Evolutionary conservation across 75 land plant genomes (phyloP).

Genomic region (Cunninghamia lanceolata): DNA sequence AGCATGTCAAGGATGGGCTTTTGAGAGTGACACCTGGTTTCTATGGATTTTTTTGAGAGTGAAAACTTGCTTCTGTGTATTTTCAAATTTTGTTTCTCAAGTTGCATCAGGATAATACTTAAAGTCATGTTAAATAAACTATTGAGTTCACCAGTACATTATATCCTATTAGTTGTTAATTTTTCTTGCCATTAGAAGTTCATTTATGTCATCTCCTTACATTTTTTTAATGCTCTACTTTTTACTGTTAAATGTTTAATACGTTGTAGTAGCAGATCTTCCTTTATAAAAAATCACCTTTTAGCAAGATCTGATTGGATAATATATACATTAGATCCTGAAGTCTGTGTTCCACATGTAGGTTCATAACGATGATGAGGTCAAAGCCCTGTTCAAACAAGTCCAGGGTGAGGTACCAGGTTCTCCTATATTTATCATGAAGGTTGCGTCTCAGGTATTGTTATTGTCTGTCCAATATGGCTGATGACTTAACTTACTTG

Average conservation of each 20-base stretch:
- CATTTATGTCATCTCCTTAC: background rate
- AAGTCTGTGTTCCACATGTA: constrained; percentile 16
- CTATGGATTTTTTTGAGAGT: background rate
- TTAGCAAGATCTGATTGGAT: background rate
- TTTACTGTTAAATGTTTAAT: background rate
- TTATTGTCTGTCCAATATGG: background rate
- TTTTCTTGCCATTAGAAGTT: background rate
- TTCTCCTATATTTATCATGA: constrained; percentile 98
- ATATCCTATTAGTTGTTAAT: background rate
- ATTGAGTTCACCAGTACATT: background rate
- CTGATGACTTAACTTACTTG: background rate
- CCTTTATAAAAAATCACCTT: background rate
- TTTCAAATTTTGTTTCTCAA: background rate
- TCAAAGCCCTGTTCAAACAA: constrained; percentile 94
- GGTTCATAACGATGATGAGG: constrained; percentile 99
- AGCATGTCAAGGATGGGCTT: background rate
- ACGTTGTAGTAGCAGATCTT: background rate
- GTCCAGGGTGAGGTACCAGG: constrained; percentile 99
- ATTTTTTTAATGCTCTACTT: background rate
- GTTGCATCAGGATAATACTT: background rate
- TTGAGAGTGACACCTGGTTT: background rate
- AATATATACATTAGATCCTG: background rate
- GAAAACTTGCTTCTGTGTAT: background rate
- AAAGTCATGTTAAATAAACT: background rate
- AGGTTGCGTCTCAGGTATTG: constrained; percentile 95